Evolutionary conservation across 2,329 filamentous ascomycete species (phyloP).

Genomic region (Aureobasidium sp.): DNA sequence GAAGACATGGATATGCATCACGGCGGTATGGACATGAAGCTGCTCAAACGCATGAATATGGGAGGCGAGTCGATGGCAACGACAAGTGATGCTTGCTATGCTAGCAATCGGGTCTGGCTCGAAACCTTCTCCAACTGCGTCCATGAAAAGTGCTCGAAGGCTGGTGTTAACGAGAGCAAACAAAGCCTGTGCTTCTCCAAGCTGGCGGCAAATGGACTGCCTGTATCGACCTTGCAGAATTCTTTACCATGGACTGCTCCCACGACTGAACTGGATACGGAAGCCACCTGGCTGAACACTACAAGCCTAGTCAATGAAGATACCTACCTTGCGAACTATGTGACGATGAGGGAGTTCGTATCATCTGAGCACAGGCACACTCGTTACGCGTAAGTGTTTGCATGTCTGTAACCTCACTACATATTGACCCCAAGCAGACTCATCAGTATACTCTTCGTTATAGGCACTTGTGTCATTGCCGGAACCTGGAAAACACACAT

Average conservation of each 20-base stretch:
- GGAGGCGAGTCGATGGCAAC: constrained; percentile 9
- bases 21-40: neutral
- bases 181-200: constrained; percentile 5
- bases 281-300: constrained; percentile 21
- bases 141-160: constrained; percentile 20
- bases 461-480: constrained; percentile 15
- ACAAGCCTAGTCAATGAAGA: constrained; percentile 28
- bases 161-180: constrained; percentile 2
- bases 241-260: neutral
- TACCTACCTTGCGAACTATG: constrained; percentile 25
- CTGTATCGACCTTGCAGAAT: neutral
- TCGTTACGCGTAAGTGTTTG: constrained; percentile 26
- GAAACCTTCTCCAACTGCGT: constrained; percentile 28
- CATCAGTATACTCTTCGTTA: constrained; percentile 19
- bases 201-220: neutral
- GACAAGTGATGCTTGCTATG: constrained; percentile 27
- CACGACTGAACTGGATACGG: constrained; percentile 15
- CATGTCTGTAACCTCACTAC: neutral
- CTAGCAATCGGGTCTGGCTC: constrained; percentile 24
- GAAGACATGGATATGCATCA: neutral
- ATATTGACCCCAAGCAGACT: constrained; percentile 16
- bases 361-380: constrained; percentile 26
- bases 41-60: constrained; percentile 1
- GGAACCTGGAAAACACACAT: constrained; percentile 10
- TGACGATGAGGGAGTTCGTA: constrained; percentile 26